Evolutionary conservation across 2,329 filamentous ascomycete species (phyloP), one percentile per base, ranked within the genome.

Genomic region (Aspergillus calidoustus): DNA sequence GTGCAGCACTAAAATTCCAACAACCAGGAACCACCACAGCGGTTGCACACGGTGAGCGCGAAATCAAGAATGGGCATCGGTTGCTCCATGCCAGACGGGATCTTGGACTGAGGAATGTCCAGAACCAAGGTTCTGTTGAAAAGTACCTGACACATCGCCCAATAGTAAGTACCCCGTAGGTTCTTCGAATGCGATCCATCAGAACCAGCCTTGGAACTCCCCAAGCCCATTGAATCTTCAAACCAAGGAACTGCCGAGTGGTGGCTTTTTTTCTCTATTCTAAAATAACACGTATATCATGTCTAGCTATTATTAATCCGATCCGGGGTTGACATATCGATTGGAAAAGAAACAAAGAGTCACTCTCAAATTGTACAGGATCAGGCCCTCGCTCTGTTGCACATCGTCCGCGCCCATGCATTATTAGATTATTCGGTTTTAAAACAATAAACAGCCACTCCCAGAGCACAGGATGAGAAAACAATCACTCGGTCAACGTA

Each of bases 291-390:
- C 55, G 48, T 57, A 52, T 61, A 54, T 58, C 56, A 60, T 43
- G 31, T 57, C 53, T 64, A 58, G 56, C 59, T 61, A 61, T 46
- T 59, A 64, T 66, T 68, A 66, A 64, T 59, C 60, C 56, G 34
- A 31, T 60, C 59, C 47, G 60, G 63, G 64, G 50, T 63, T 54
- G 44, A 60, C 64, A 60, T 56, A 53, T 64, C 55, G 59, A 64
- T 64, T 66, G 46, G 61, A 59, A 66, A 65, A 54, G 49, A 62
- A 53, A 51, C 60, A 58, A 47, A 63, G 59, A 59, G 44, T 57
- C 59, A 62, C 53, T 55, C 47, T 55, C 58, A 19, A 52, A 68
- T 66, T 64, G 58, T 68, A 66, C 67, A 68, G 56, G 56, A 28
- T 25, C 34, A 57, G 22, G 51, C 59, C 41, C 62, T 31, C 60